A percentile compares a stretch with the other conserved stretches of the same genome.
Conservation (phyloP, 192 early-diverging fungal species). For the Backusella morwellensis region DNA sequence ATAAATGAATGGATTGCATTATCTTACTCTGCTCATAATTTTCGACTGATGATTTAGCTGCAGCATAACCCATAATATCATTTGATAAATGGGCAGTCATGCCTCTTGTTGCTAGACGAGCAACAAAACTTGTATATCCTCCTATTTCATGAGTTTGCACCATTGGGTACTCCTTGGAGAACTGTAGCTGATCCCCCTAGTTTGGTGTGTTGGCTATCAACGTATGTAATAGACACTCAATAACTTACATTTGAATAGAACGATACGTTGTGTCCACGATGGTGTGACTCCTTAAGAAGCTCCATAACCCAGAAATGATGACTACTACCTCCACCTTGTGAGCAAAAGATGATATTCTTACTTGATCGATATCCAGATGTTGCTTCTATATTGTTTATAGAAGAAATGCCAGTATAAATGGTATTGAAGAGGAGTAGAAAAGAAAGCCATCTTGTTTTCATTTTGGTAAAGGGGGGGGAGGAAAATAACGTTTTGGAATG, state of each 20-base stretch:
- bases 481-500: no score
- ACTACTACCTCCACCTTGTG: slow-evolving; percentile 9
- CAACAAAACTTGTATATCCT: background rate
- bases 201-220: background rate
- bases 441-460: no score
- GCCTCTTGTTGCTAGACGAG: background rate
- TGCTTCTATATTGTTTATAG: background rate
- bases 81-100: background rate
- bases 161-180: slow-evolving; percentile 8
- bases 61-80: background rate
- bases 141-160: slow-evolving; percentile 6
- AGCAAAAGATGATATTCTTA: background rate
- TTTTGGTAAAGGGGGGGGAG: no score
- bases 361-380: background rate
- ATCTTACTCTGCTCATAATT: background rate
- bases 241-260: slow-evolving; percentile 8
- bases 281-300: slow-evolving; percentile 12
- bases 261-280: slow-evolving; percentile 17
- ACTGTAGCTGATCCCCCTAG: slow-evolving; percentile 9
- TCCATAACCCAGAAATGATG: slow-evolving; percentile 24
- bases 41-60: background rate
- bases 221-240: background rate
- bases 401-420: no score
- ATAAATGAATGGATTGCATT: background rate
- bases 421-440: no score